These are phyloP conservation scores for Solanum clarkiae DNA, from an alignment of 257 asterid species.

Conservation along the genomic window DNA sequence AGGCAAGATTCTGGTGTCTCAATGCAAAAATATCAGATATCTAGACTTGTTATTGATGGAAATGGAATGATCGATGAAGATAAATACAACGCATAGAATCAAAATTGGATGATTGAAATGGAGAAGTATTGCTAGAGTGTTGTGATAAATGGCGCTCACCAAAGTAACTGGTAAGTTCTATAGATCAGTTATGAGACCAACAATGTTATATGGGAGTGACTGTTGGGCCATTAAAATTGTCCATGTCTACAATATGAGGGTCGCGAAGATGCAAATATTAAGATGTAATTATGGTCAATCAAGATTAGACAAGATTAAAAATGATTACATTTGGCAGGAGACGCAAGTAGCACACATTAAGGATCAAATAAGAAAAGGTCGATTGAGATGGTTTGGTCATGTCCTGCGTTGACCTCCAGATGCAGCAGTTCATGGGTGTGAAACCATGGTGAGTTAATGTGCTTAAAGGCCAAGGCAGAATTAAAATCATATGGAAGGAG, in stretches of 20 bases:
- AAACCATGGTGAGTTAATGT: neutral
- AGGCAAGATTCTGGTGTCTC: neutral
- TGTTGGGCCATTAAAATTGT: neutral
- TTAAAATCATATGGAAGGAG: neutral
- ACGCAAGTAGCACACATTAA: neutral
- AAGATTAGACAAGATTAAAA: neutral
- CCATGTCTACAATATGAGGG: neutral
- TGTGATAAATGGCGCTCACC: neutral
- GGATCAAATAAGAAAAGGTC: neutral
- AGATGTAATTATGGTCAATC: neutral
- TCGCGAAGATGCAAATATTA: neutral
- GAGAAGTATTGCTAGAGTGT: neutral
- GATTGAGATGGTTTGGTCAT: neutral
- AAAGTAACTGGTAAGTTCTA: neutral
- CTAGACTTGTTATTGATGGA: neutral
- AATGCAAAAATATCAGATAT: neutral
- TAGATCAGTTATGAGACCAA: neutral
- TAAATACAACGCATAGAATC: neutral
- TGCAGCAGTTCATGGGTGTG: neutral
- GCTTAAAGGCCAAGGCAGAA: neutral
- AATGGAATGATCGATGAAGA: neutral
- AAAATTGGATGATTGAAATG: neutral
- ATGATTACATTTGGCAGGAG: neutral
- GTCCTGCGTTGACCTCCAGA: neutral
- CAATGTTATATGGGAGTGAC: neutral